Conservation (phyloP, 2,329 filamentous ascomycete species). For the Botrytis galanthina region DNA sequence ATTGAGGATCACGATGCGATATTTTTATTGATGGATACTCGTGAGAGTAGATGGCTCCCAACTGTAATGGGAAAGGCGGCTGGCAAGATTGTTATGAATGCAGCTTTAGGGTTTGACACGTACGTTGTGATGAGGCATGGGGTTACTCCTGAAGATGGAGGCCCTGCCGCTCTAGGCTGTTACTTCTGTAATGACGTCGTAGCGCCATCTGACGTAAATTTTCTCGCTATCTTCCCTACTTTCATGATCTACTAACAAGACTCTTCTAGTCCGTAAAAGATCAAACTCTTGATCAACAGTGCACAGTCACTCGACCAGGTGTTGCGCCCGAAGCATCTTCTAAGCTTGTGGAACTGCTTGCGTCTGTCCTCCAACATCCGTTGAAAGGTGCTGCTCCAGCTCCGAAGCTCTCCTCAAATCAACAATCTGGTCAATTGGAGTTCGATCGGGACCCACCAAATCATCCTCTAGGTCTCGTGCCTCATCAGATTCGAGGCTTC, state of each 20-base stretch:
- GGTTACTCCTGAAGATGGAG: constrained; percentile 55
- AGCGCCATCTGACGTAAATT: constrained; percentile 82
- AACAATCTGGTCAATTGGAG: constrained; percentile 40
- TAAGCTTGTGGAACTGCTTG: constrained; percentile 83
- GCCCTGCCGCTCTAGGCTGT: constrained; percentile 75
- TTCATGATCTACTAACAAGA: constrained; percentile 22
- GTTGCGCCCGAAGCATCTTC: constrained; percentile 90
- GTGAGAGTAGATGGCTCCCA: constrained; percentile 92
- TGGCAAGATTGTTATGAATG: constrained; percentile 95
- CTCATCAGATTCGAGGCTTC: constrained; percentile 79
- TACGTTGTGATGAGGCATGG: constrained; percentile 98
- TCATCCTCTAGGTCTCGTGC: constrained; percentile 66
- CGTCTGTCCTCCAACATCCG: constrained; percentile 85
- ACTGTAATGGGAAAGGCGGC: constrained; percentile 93
- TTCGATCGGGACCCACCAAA: constrained; percentile 56
- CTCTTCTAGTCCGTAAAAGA: constrained; percentile 77
- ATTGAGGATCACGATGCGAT: constrained; percentile 86
- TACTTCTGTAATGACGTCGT: constrained; percentile 99
- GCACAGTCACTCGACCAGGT: constrained; percentile 92
- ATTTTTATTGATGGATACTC: constrained; percentile 95
- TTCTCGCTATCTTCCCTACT: neutral
- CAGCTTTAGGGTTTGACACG: constrained; percentile 92
- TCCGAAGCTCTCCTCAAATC: constrained; percentile 41
- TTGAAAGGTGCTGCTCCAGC: constrained; percentile 61
- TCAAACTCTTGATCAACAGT: constrained; percentile 94